Percentiles rank a stretch among this genome's conserved stretches.
These are phyloP conservation scores for Kodamaea hsintzibuensis DNA, from an alignment of 805 yeast genomes.

Conservation along the genomic window DNA sequence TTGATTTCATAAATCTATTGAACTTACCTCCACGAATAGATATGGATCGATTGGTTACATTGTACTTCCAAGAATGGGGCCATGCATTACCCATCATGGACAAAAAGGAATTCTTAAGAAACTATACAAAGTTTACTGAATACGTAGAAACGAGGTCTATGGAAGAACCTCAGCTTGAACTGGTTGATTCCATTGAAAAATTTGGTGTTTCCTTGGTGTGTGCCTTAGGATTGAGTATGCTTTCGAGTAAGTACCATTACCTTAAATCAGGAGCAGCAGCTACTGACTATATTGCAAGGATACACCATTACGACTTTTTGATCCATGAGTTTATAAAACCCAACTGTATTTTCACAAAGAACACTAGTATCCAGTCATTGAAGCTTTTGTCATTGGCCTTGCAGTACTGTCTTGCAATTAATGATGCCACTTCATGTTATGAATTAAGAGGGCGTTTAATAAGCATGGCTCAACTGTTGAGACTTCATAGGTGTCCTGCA, in stretches of 20 bases:
- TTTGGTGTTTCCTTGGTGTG: slow-evolving; percentile 56
- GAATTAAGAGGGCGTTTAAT: slow-evolving; percentile 73
- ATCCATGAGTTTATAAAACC: slow-evolving; percentile 62
- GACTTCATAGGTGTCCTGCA: slow-evolving; percentile 84
- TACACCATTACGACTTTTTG: slow-evolving; percentile 57
- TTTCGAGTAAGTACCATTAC: slow-evolving; percentile 42
- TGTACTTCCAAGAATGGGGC: slow-evolving; percentile 80
- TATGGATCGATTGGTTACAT: slow-evolving; percentile 65
- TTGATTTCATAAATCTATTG: neutral
- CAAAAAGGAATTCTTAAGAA: slow-evolving; percentile 62
- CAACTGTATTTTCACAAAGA: slow-evolving; percentile 55
- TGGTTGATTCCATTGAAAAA: slow-evolving; percentile 45
- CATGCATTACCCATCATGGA: slow-evolving; percentile 68
- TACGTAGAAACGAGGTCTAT: slow-evolving; percentile 37
- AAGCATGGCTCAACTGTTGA: slow-evolving; percentile 81
- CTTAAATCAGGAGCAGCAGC: slow-evolving; percentile 13
- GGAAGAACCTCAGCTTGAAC: neutral
- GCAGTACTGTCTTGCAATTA: slow-evolving; percentile 68
- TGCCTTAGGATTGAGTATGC: slow-evolving; percentile 48
- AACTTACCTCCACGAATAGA: slow-evolving; percentile 43
- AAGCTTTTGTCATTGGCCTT: slow-evolving; percentile 70
- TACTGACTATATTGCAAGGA: slow-evolving; percentile 19
- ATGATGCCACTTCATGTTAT: slow-evolving; percentile 73
- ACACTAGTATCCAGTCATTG: slow-evolving; percentile 65
- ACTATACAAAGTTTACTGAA: slow-evolving; percentile 50